A percentile compares a stretch with the other conserved stretches of the same genome.
phyloP scores from a whole-genome alignment of 2,329 filamentous ascomycete species.

The Ascochyta pisi region DNA sequence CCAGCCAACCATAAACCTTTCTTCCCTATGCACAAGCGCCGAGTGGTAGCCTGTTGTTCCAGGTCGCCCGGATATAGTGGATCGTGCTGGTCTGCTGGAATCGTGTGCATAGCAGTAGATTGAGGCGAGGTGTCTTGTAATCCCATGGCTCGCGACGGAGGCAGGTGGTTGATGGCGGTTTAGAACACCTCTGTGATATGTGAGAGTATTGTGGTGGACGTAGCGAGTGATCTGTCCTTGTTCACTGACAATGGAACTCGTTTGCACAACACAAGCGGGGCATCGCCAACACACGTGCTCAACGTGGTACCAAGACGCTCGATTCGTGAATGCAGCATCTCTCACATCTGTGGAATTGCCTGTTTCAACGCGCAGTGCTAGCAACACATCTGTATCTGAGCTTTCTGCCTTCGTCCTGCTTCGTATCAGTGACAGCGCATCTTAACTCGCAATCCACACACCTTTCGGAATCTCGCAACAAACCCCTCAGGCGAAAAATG shows the following conservation, averaged over 20 bases:
- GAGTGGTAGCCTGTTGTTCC: background rate
- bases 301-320: too few species aligned
- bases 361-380: background rate
- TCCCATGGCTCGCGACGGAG: background rate
- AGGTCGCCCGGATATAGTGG: background rate
- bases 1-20: background rate
- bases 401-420: conserved; percentile 12
- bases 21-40: background rate
- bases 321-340: too few species aligned
- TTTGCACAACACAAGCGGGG: too few species aligned
- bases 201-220: too few species aligned
- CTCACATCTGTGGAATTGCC: too few species aligned
- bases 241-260: too few species aligned
- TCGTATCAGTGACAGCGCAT: background rate
- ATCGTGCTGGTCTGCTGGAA: background rate
- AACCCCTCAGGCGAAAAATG: conserved; percentile 11
- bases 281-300: too few species aligned
- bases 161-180: background rate
- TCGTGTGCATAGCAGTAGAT: background rate
- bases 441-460: background rate
- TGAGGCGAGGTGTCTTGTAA: background rate
- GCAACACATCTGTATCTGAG: conserved; percentile 6
- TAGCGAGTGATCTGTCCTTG: too few species aligned
- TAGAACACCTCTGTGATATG: too few species aligned
- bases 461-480: conserved; percentile 9